Evolutionary conservation across 2,329 filamentous ascomycete genomes (phyloP).

Genomic region (Botryotinia narcissicola): DNA sequence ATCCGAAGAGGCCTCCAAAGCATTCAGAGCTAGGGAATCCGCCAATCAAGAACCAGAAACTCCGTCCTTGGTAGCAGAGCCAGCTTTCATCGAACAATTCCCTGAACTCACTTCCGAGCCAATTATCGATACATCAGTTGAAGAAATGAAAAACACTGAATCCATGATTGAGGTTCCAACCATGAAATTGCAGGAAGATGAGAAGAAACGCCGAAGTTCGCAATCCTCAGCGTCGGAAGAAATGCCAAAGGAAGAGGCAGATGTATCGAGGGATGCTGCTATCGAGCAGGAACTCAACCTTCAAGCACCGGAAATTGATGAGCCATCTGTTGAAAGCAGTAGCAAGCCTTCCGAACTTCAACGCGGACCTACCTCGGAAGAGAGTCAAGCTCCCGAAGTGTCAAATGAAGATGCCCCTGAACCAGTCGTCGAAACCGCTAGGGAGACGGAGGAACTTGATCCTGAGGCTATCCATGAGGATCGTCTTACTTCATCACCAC

Average conservation of each 20-base stretch:
- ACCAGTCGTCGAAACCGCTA: not conserved
- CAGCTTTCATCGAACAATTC: not conserved
- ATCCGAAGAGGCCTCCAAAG: conserved; percentile 7
- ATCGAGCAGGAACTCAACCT: not conserved
- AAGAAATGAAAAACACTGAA: not conserved
- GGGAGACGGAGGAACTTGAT: not conserved
- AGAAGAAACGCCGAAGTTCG: conserved; percentile 24
- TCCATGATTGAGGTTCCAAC: not conserved
- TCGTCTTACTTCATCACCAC: not conserved
- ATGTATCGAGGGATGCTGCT: not conserved
- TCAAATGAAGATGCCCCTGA: not conserved
- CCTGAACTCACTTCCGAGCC: not conserved
- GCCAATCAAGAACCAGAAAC: not conserved
- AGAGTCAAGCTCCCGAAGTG: not conserved
- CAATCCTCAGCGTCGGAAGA: not conserved
- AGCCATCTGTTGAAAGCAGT: not conserved
- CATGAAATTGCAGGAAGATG: conserved; percentile 32
- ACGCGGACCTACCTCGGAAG: not conserved
- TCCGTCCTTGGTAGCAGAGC: not conserved
- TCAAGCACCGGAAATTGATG: not conserved
- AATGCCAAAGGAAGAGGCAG: not conserved
- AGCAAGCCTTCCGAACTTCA: not conserved
- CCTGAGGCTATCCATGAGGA: not conserved
- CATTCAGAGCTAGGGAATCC: not conserved
- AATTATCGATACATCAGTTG: not conserved